A percentile compares a stretch with the other conserved stretches of the same genome.
These are phyloP conservation scores for Penicillium cataractarum DNA, from an alignment of 495 filamentous ascomycete species.

Conservation along the genomic window DNA sequence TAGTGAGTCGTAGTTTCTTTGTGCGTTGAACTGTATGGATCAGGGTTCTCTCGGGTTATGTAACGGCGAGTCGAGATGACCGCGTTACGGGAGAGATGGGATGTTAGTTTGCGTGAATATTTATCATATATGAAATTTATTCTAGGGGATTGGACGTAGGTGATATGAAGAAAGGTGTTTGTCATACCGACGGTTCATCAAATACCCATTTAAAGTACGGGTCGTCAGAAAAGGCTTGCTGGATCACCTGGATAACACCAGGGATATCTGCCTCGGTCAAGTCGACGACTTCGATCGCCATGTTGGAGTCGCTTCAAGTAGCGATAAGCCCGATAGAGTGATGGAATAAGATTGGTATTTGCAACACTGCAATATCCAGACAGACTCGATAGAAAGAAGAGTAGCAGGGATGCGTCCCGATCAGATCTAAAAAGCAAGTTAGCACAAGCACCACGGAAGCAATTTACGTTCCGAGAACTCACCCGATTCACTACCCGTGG, in stretches of 20 bases:
- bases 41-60: constrained; percentile 12
- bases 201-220: constrained; percentile 69
- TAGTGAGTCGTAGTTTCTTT: constrained; percentile 60
- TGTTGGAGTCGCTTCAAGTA: constrained; percentile 23
- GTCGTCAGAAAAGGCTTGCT: constrained; percentile 62
- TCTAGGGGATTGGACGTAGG: not conserved
- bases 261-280: constrained; percentile 63
- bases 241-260: constrained; percentile 57
- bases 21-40: constrained; percentile 46
- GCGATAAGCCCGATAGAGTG: not conserved
- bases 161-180: not conserved
- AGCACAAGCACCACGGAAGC: not conserved
- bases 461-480: not conserved
- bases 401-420: not conserved
- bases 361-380: not conserved
- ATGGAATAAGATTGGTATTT: not conserved
- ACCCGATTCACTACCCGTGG: not conserved
- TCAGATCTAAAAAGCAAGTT: not conserved
- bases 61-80: constrained; percentile 12
- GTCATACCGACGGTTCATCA: constrained; percentile 50
- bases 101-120: constrained; percentile 19
- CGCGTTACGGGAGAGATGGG: constrained; percentile 26
- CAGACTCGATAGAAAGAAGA: not conserved
- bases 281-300: constrained; percentile 55
- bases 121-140: not conserved